Evolutionary conservation across 805 yeast species (phyloP).

Genomic region (Barnettozyma vustinii): DNA sequence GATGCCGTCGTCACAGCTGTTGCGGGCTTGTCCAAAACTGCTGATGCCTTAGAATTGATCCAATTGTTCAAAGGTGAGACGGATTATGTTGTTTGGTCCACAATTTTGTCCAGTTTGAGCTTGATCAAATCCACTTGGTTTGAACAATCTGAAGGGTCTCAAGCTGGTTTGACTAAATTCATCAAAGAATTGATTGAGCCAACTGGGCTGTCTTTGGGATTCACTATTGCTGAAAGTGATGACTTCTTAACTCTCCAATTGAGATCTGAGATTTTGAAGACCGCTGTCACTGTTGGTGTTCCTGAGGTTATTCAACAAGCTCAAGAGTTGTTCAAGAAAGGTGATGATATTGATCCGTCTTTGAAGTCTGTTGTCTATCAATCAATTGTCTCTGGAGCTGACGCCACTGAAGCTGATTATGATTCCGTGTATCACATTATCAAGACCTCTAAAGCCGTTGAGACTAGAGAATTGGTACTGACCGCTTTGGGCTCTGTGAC

Average conservation of each 20-base stretch:
- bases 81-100: conserved; percentile 62
- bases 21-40: conserved; percentile 61
- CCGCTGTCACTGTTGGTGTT: conserved; percentile 51
- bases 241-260: conserved; percentile 59
- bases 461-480: conserved; percentile 64
- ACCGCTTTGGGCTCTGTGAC: conserved; percentile 59
- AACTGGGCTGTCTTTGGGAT: conserved; percentile 54
- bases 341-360: conserved; percentile 61
- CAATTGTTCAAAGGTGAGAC: conserved; percentile 52
- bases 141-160: conserved; percentile 43
- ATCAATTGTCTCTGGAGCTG: conserved; percentile 56
- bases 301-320: conserved; percentile 40
- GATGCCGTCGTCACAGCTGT: conserved; percentile 65
- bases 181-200: conserved; percentile 47
- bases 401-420: conserved; percentile 59
- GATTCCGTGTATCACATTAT: conserved; percentile 55
- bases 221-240: conserved; percentile 47
- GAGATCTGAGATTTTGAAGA: conserved; percentile 53
- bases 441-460: conserved; percentile 50
- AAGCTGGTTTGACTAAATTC: conserved; percentile 43
- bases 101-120: conserved; percentile 42
- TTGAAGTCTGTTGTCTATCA: conserved; percentile 63
- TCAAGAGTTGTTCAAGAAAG: conserved; percentile 41
- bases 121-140: conserved; percentile 45
- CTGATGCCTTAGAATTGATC: conserved; percentile 52